phyloP scores from a whole-genome alignment of 306 rosid genomes.

The Trifolium dubium region DNA sequence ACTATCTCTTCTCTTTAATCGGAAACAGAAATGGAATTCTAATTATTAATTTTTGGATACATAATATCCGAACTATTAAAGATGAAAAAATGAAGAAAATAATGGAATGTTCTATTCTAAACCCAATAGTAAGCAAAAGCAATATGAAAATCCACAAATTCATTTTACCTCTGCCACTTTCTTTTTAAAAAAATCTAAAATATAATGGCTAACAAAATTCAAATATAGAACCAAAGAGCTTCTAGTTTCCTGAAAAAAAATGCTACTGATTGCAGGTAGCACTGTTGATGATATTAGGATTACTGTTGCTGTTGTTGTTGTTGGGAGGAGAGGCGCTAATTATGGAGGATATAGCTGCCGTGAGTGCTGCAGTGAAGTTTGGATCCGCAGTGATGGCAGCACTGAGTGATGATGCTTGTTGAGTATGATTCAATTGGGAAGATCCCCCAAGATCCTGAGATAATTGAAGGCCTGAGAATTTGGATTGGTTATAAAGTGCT shows the following conservation, averaged over 20 bases:
- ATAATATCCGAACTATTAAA: constrained; percentile 39
- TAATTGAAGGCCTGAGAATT: constrained; percentile 85
- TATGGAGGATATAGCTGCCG: constrained; percentile 92
- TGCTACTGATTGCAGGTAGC: constrained; percentile 45
- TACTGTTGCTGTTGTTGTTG: constrained; percentile 21
- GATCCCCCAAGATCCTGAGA: constrained; percentile 59
- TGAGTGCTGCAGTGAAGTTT: constrained; percentile 80
- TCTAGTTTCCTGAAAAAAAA: constrained; percentile 58
- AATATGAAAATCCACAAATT: constrained; percentile 62
- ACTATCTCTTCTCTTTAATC: background rate
- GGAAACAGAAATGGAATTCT: constrained; percentile 14
- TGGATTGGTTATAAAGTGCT: constrained; percentile 77
- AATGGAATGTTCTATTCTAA: constrained; percentile 42
- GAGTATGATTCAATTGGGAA: constrained; percentile 5
- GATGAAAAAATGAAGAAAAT: constrained; percentile 43
- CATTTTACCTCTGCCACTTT: constrained; percentile 42
- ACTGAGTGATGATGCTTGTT: constrained; percentile 47
- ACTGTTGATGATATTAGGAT: constrained; percentile 36
- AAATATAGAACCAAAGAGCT: constrained; percentile 2
- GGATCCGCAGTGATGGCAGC: constrained; percentile 86
- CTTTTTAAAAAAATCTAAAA: constrained; percentile 23
- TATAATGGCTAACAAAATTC: background rate
- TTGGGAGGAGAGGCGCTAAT: constrained; percentile 62
- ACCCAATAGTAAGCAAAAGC: constrained; percentile 19
- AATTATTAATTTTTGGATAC: constrained; percentile 40